Evolutionary conservation across 257 asterid species (phyloP).

Genomic region (Solanum sejunctum): DNA sequence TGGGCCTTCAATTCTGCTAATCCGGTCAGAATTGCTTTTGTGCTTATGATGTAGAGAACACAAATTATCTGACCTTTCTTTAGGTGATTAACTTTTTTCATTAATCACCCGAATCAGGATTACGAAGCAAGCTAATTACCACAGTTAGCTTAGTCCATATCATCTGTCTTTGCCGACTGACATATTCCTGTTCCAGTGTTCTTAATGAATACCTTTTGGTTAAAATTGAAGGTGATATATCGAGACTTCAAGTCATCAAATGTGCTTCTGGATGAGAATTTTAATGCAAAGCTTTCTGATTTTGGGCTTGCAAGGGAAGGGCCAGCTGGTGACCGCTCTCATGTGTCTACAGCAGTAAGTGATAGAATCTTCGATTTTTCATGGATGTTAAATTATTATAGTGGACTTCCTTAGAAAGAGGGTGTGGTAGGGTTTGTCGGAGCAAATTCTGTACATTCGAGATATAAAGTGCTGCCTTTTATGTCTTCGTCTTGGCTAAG

Average conservation of each 20-base stretch:
- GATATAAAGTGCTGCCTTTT: neutral
- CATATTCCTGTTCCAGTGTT: neutral
- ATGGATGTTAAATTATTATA: neutral
- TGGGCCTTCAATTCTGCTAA: neutral
- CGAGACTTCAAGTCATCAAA: constrained; percentile 89
- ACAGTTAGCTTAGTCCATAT: neutral
- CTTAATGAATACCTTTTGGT: neutral
- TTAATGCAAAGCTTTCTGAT: constrained; percentile 73
- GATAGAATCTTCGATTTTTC: neutral
- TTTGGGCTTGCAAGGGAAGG: constrained; percentile 99
- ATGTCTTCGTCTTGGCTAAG: neutral
- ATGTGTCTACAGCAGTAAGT: constrained; percentile 89
- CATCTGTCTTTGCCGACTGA: neutral
- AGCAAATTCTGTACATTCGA: neutral
- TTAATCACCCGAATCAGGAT: too few species aligned
- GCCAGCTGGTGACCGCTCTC: constrained; percentile 59
- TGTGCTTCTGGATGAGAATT: constrained; percentile 68
- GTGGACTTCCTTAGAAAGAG: neutral
- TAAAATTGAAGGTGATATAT: constrained; percentile 53
- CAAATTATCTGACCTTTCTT: neutral
- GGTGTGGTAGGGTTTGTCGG: neutral
- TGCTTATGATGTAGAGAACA: neutral
- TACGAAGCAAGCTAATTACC: too few species aligned
- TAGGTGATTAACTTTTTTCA: too few species aligned
- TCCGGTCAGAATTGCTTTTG: neutral